Evolutionary conservation across 257 asterid genomes (phyloP), one percentile per base, ranked within the genome.

Genomic region (Handroanthus guayacan): DNA sequence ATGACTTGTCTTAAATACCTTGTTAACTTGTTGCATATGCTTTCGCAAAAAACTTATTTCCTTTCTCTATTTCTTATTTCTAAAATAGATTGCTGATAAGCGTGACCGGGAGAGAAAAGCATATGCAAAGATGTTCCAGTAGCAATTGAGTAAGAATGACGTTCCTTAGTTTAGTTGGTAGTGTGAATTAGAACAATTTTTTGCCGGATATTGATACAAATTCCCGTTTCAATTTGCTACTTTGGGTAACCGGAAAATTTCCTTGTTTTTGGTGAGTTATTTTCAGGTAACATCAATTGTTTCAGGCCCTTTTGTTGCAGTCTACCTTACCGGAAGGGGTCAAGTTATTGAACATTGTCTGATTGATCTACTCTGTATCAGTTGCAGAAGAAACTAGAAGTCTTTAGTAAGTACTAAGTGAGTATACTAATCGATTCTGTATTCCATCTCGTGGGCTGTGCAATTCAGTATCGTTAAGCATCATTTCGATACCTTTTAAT

Each of bases 31-130:
- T 12, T 38, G 25, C 41, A 52, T 9, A 2, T 54, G n/a, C 16
- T 41, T 39, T 36, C 48, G 57, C 55, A 65, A 63, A 61, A 69
- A 75, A 62, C 72, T 77, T 71, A 54, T 54, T 36, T 65, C 45
- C n/a, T 71, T 44, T 52, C 73, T 37, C n/a, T 72, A 36, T 55
- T 20, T 44, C 20, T 31, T 7, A 50, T 69, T 16, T 56, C 41
- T 78, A 70, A 52, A 60, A 72, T 62, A 89, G 95, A 71, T 89
- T 72, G 71, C 86, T 9, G 88, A 86, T 75, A 82, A 89, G 73
- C 87, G 84, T 67, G 86, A 86, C 60, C 82, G 77, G 86, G 90
- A 86, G 89, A 88, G 70, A 70, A 84, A 82, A 82, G 83, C 93
- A 34, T 90, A 63, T 71, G 75, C 89, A 73, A 85, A 75, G 76